Base-by-base conservation (phyloP, 495 filamentous ascomycete species). In the Tuber microsphaerosporum region DNA sequence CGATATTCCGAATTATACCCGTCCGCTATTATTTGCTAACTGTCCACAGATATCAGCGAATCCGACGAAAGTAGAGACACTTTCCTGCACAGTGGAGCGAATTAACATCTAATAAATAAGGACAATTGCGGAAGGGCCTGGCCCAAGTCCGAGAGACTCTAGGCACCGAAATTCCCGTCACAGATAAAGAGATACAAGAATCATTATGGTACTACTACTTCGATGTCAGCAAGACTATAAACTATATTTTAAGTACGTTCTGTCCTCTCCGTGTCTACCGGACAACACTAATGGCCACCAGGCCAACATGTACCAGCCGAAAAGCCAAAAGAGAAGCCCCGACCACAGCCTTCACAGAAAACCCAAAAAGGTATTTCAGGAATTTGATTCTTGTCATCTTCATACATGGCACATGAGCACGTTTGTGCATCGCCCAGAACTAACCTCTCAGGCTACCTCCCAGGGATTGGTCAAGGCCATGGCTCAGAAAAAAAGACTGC, bases 201-300 rank as follows among this genome's bases (percentile, higher is more conserved):
- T 88, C 93, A 0, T 83, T 99, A 44, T 99, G 93, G 93, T 89
- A 98, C 83, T 97, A 97, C 83, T 99, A 94, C 84, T 97, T 92
- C 82, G 94, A 99, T 82, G 86, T 97, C 41, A 89, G 89, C 41
- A 97, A 97, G 82, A 88, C 92, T 0, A 90, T 94, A 31, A 86
- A 88, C 74, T 97, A 94, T 81, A 84, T 99, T 51, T 85, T 89
- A 69, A 89, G 90, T 89, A 90, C 85, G 80, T 20, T 31, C 71
- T 20, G 12, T 26, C 26, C 31, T 19, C 56, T 2, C 12, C 12
- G 22, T n/a, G 19, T 19, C 31, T 39, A 20, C 8, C 10, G 16
- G n/a, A 22, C 34, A 31, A 16, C 9, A 22, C 71, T 56, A 31
- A 39, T 37, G n/a, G n/a, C 46, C 34, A 16, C 71, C 75, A 85